Base-by-base conservation (phyloP, 1,284 basidiomycete species). In the Puccinia coronata region DNA sequence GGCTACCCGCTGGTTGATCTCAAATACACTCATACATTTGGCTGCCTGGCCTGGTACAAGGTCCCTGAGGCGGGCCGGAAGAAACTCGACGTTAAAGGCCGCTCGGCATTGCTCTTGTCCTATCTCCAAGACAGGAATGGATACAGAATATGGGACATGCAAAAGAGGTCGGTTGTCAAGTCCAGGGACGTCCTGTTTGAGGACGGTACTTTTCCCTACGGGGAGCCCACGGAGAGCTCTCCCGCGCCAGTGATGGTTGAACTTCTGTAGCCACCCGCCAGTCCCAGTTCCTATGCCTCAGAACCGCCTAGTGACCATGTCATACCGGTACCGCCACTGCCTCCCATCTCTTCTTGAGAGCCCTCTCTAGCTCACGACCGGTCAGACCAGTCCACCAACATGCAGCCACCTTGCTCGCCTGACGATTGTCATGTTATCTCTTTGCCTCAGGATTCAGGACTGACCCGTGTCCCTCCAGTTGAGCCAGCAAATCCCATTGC, bases 31-130 rank as follows among this genome's bases (percentile, higher is more conserved):
- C 74, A 76, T 28, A 55, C 59, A 1, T 76, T 76, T 76, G 74
- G 73, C 4, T 75, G 73, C 36, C 49, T 55, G 16, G 39, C 31
- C 12, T 75, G 34, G 25, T 75, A 75, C 36, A 75, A 61, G n/a
- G n/a, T n/a, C n/a, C n/a, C n/a, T n/a, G n/a, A n/a, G n/a, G n/a
- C n/a, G n/a, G n/a, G n/a, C n/a, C n/a, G n/a, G n/a, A n/a, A n/a
- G n/a, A n/a, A n/a, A n/a, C n/a, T n/a, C n/a, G n/a, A n/a, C n/a
- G n/a, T n/a, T n/a, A n/a, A n/a, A n/a, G n/a, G n/a, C n/a, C n/a
- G n/a, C n/a, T n/a, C n/a, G n/a, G n/a, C n/a, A n/a, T n/a, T n/a
- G n/a, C n/a, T n/a, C n/a, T n/a, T n/a, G n/a, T n/a, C n/a, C n/a
- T n/a, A n/a, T n/a, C 57, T 76, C 18, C 1, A 47, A 47, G 43